Conservation (phyloP, 495 filamentous ascomycete species). For the Lophium mytilinum region DNA sequence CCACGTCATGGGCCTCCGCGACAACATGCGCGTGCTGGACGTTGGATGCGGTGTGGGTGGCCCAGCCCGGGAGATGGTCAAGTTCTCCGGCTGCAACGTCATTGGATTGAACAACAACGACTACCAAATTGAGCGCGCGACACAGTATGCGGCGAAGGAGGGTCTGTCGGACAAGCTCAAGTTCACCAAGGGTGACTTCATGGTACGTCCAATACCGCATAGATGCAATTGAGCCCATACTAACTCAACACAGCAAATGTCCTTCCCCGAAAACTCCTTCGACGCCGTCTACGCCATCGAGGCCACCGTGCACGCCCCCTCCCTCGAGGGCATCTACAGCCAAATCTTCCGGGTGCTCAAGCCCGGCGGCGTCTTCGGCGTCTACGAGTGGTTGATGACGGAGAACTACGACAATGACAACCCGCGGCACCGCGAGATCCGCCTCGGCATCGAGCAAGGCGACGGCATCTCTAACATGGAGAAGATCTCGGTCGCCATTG, state of each 20-base stretch:
- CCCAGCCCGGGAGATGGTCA: slow-evolving; percentile 93
- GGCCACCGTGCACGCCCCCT: slow-evolving; percentile 91
- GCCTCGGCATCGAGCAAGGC: slow-evolving; percentile 91
- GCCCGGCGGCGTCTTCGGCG: slow-evolving; percentile 91
- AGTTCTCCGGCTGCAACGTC: slow-evolving; percentile 85
- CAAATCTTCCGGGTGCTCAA: slow-evolving; percentile 94
- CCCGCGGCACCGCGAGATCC: slow-evolving; percentile 78
- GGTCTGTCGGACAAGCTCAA: slow-evolving; percentile 72
- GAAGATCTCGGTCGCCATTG: slow-evolving; percentile 70
- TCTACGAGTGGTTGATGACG: slow-evolving; percentile 99
- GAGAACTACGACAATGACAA: slow-evolving; percentile 89
- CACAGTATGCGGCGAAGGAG: slow-evolving; percentile 72
- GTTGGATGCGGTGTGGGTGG: slow-evolving; percentile 97
- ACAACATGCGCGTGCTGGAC: slow-evolving; percentile 85
- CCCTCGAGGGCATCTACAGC: slow-evolving; percentile 87
- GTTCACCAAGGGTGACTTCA: slow-evolving; percentile 96
- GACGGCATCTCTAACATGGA: slow-evolving; percentile 99
- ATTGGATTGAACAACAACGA: slow-evolving; percentile 98
- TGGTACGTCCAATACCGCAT: slow-evolving; percentile 46
- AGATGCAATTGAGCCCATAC: neutral
- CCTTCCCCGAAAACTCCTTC: slow-evolving; percentile 82
- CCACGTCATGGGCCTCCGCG: slow-evolving; percentile 75
- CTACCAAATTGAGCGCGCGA: slow-evolving; percentile 96
- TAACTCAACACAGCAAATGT: slow-evolving; percentile 65
- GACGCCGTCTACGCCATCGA: slow-evolving; percentile 98